Conservation (phyloP, 495 filamentous ascomycete genomes). For the Penicillium riverlandense region DNA sequence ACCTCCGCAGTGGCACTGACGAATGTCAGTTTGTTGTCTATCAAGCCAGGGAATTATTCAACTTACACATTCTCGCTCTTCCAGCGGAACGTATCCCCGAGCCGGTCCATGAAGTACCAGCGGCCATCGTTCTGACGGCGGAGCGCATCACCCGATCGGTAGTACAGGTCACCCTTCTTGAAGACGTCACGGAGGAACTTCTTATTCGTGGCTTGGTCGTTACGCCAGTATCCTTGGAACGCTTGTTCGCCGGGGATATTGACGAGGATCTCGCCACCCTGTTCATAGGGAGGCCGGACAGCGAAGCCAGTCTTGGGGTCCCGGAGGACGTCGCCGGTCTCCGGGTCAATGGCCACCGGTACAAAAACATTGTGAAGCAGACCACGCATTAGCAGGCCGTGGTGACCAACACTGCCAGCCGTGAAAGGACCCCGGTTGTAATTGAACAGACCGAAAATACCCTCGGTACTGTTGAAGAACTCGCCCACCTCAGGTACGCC, state of each 20-base stretch:
- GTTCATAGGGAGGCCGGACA: constrained; percentile 50
- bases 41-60: not conserved
- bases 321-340: constrained; percentile 56
- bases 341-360: constrained; percentile 61
- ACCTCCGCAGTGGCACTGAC: constrained; percentile 61
- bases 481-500: constrained; percentile 51
- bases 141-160: constrained; percentile 68
- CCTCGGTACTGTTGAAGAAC: constrained; percentile 63
- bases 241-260: constrained; percentile 47
- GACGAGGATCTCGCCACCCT: constrained; percentile 72
- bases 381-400: constrained; percentile 52
- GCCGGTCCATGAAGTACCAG: constrained; percentile 72
- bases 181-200: constrained; percentile 69
- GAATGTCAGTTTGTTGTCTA: not conserved
- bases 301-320: constrained; percentile 63
- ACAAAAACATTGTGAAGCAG: constrained; percentile 46
- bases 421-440: constrained; percentile 53
- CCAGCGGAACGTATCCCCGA: constrained; percentile 80
- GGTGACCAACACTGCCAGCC: constrained; percentile 61
- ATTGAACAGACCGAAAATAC: constrained; percentile 52
- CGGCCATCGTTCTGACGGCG: constrained; percentile 57
- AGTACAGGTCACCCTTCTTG: constrained; percentile 66
- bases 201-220: constrained; percentile 57
- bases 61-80: constrained; percentile 72
- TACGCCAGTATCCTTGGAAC: constrained; percentile 67